Conservation (phyloP, 352 stramenopile genomes). For the Pythium periplocum region DNA sequence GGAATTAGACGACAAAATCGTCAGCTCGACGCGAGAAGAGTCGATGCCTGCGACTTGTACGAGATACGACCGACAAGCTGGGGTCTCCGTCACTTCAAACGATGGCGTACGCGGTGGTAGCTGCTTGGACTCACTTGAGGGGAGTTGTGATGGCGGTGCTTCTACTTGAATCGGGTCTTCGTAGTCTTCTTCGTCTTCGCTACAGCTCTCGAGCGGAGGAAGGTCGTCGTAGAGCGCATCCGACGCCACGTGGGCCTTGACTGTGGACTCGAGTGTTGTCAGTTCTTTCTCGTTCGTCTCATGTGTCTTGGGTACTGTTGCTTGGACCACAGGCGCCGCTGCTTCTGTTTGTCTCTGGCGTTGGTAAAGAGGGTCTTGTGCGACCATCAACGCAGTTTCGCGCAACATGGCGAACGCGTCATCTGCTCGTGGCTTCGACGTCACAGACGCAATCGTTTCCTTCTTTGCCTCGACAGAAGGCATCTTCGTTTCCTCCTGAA, state of each 20-base stretch:
- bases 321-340: too few species aligned
- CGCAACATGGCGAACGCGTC: slow-evolving; percentile 52
- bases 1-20: slow-evolving; percentile 25
- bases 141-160: too few species aligned
- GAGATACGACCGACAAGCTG: slow-evolving; percentile 43
- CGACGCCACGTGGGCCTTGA: slow-evolving; percentile 4
- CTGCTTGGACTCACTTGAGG: neutral
- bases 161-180: neutral
- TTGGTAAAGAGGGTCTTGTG: slow-evolving; percentile 49
- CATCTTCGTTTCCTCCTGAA: neutral
- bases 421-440: slow-evolving; percentile 7
- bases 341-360: slow-evolving; percentile 5
- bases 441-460: slow-evolving; percentile 1
- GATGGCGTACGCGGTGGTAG: slow-evolving; percentile 8
- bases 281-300: neutral
- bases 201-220: slow-evolving; percentile 51
- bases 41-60: slow-evolving; percentile 35
- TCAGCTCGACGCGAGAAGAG: slow-evolving; percentile 30
- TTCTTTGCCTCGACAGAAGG: neutral
- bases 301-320: neutral
- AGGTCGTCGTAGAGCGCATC: slow-evolving; percentile 31
- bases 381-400: slow-evolving; percentile 64
- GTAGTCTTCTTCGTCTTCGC: slow-evolving; percentile 33
- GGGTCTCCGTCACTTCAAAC: slow-evolving; percentile 41
- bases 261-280: slow-evolving; percentile 3